Percentiles rank a stretch among this genome's conserved stretches.
These are phyloP conservation scores for Phaseolus lunatus DNA, from an alignment of 306 rosid species.

Conservation along the genomic window DNA sequence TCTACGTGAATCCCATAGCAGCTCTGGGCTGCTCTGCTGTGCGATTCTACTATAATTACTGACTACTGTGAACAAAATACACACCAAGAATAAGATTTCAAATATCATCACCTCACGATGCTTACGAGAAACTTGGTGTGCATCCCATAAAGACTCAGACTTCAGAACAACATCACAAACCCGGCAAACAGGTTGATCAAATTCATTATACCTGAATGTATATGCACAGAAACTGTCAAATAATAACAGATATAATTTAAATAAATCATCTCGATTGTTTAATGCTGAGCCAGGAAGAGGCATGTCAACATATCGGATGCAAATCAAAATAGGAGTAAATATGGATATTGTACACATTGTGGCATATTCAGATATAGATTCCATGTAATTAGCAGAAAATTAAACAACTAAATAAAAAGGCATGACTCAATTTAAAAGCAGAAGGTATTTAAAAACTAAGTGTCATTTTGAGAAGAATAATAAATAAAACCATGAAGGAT, in stretches of 20 bases:
- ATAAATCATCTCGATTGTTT: no score
- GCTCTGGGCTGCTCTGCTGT: not conserved
- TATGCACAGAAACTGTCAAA: conserved; percentile 31
- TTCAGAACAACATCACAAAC: conserved; percentile 80
- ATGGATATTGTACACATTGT: not conserved
- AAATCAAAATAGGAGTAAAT: not conserved
- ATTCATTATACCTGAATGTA: conserved; percentile 79
- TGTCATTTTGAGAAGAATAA: not conserved
- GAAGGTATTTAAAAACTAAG: not conserved
- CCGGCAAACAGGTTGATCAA: conserved; percentile 86
- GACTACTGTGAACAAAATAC: not conserved
- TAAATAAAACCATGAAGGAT: not conserved
- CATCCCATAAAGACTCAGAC: conserved; percentile 68
- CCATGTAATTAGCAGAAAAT: not conserved
- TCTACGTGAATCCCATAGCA: not conserved
- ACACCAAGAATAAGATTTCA: not conserved
- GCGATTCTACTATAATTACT: not conserved
- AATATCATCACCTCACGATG: conserved; percentile 85
- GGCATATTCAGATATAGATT: conserved; percentile 1
- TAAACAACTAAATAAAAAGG: conserved; percentile 30
- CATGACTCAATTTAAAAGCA: conserved; percentile 8
- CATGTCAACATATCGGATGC: conserved; percentile 21
- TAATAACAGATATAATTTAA: not conserved
- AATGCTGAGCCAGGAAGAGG: not conserved
- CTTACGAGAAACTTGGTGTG: conserved; percentile 92